Conservation (phyloP, 1,284 basidiomycete species). For the Melampsora larici-populina region DNA sequence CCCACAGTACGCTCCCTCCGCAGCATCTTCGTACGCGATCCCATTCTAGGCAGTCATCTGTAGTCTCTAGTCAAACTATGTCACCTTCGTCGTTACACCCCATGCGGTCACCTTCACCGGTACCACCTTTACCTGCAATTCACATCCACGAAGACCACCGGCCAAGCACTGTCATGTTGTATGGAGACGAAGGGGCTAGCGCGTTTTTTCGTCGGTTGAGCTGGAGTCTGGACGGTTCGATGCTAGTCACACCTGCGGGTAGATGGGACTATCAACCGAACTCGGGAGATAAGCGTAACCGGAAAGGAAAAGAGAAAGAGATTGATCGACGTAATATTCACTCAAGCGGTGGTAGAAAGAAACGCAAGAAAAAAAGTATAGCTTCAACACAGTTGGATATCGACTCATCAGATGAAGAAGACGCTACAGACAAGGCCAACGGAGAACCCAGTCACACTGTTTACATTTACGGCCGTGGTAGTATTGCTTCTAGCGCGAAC, state of each 20-base stretch:
- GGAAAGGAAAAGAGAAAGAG: constrained; percentile 45
- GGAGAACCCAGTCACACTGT: constrained; percentile 60
- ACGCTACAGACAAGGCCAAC: constrained; percentile 53
- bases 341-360: constrained; percentile 42
- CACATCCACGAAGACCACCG: constrained; percentile 54
- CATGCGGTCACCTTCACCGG: constrained; percentile 86
- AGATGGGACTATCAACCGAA: constrained; percentile 84
- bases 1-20: not conserved
- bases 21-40: constrained; percentile 12
- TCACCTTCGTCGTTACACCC: constrained; percentile 71
- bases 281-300: constrained; percentile 13
- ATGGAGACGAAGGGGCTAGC: constrained; percentile 91
- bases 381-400: constrained; percentile 43
- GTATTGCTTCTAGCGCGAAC: constrained; percentile 62
- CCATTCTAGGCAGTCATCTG: constrained; percentile 50
- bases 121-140: constrained; percentile 83
- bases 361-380: constrained; percentile 49
- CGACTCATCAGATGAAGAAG: constrained; percentile 49
- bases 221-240: constrained; percentile 89
- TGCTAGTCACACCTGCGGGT: constrained; percentile 90
- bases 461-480: constrained; percentile 91
- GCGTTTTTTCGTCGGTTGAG: constrained; percentile 92
- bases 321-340: constrained; percentile 54
- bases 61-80: constrained; percentile 54
- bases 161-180: constrained; percentile 63